Evolutionary conservation across 148 eudicot genomes (phyloP), one percentile per base, ranked within the genome.

Genomic region (Vaccinium myrtillus): DNA sequence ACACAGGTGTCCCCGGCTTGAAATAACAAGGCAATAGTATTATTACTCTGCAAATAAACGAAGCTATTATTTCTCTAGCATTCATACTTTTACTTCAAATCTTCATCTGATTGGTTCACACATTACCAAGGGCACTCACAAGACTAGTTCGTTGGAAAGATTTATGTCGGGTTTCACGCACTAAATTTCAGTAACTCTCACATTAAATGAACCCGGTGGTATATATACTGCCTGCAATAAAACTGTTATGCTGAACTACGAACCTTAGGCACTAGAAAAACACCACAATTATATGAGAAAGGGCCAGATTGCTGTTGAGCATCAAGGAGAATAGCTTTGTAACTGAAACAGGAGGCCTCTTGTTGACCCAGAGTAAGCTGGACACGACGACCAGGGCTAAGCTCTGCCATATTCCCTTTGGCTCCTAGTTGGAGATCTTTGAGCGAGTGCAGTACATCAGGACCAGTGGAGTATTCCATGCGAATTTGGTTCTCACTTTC

Each of bases 241-340:
- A 77, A 75, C 53, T 25, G 53, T 19, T 32, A 36, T 3, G 50
- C 59, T 19, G 75, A 63, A 49, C 82, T 75, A 74, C 91, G 76
- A 81, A 97, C 99, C 94, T 89, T 92, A 53, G 97, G 98, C 61
- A 97, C 98, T 84, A 97, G 92, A 85, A 97, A 92, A 82, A 93
- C 94, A 54, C 92, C 99, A 89, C 91, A 97, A 70, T 87, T 87
- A 88, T 94, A 97, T 27, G 82, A 27, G 83, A 95, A 95, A 43
- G 94, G 85, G 27, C 77, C 90, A 85, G 90, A 82, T 63, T 90
- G 86, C 76, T 81, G 86, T 81, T 83, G 88, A 84, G 98, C 98
- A 92, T 97, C 99, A 82, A 95, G 96, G 85, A 97, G 94, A 74
- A 97, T 91, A 78, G 94, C 92, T 89, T 79, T 91, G 87, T 97